A percentile compares a stretch with the other conserved stretches of the same genome.
These are phyloP conservation scores for Colletotrichum tanaceti DNA, from an alignment of 2,329 filamentous ascomycete species.

Conservation along the genomic window DNA sequence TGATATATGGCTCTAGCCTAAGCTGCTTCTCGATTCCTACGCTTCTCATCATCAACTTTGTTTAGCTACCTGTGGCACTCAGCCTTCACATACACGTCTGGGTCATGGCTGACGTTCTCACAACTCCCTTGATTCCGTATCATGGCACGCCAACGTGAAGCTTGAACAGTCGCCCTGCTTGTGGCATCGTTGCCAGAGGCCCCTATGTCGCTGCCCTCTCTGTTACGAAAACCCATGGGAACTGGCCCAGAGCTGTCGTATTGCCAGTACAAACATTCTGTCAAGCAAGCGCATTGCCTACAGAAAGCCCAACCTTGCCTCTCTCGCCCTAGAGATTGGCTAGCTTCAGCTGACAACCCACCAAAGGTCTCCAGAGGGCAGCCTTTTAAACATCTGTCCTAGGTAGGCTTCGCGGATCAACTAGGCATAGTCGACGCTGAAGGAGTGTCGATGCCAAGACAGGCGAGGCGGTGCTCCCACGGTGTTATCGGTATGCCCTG, in stretches of 20 bases:
- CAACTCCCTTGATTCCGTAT: slow-evolving; percentile 14
- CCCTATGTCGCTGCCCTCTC: not conserved
- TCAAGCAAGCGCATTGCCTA: slow-evolving; percentile 10
- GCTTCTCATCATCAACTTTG: slow-evolving; percentile 25
- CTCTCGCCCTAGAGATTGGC: not conserved
- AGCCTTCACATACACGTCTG: slow-evolving; percentile 36
- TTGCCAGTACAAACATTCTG: slow-evolving; percentile 21
- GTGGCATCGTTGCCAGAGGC: slow-evolving; percentile 8
- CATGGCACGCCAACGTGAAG: not conserved
- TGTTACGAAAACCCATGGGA: not conserved
- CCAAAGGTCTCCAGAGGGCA: not conserved
- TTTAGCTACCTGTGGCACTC: slow-evolving; percentile 16
- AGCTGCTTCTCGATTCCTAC: slow-evolving; percentile 26
- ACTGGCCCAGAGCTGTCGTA: slow-evolving; percentile 3
- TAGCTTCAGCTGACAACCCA: not conserved
- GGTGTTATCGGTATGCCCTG: slow-evolving; percentile 26
- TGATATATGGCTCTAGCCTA: slow-evolving; percentile 35
- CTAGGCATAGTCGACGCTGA: slow-evolving; percentile 2
- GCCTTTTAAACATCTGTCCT: slow-evolving; percentile 5
- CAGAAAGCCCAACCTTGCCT: slow-evolving; percentile 15
- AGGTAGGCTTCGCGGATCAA: slow-evolving; percentile 8
- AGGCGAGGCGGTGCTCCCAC: slow-evolving; percentile 5
- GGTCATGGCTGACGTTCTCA: slow-evolving; percentile 20
- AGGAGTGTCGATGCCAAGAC: slow-evolving; percentile 11
- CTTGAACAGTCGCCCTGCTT: slow-evolving; percentile 10